These are phyloP conservation scores for Colletotrichum destructivum DNA, from an alignment of 2,329 filamentous ascomycete species.

Conservation along the genomic window DNA sequence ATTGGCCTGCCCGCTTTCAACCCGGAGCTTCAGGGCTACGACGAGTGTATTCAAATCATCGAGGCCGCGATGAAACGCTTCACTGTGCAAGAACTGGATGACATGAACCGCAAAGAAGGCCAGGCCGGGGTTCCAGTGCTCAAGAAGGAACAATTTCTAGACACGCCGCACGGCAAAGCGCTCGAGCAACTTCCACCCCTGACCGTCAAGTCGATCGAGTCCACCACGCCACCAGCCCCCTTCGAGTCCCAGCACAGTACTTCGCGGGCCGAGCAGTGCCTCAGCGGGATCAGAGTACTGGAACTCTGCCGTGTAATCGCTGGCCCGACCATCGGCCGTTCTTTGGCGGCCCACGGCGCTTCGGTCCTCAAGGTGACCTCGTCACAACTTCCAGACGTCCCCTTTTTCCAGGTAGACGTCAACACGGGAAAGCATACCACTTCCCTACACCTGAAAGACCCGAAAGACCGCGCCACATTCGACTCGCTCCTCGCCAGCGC, in stretches of 20 bases:
- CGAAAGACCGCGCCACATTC: conserved; percentile 64
- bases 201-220: conserved; percentile 61
- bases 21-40: conserved; percentile 70
- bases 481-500: conserved; percentile 68
- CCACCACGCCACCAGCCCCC: conserved; percentile 59
- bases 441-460: conserved; percentile 69
- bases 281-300: conserved; percentile 75
- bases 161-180: conserved; percentile 63
- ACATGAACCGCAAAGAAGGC: conserved; percentile 62
- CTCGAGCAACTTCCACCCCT: conserved; percentile 55
- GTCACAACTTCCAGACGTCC: conserved; percentile 72
- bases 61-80: conserved; percentile 67
- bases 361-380: conserved; percentile 77
- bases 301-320: conserved; percentile 80
- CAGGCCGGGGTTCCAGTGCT: conserved; percentile 71
- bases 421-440: conserved; percentile 75
- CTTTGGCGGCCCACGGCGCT: conserved; percentile 78
- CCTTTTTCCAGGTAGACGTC: conserved; percentile 76
- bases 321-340: conserved; percentile 76
- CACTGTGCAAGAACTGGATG: conserved; percentile 66
- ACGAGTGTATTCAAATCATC: conserved; percentile 67
- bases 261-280: conserved; percentile 50
- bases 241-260: conserved; percentile 44
- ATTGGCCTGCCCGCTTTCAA: conserved; percentile 72
- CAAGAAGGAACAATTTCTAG: conserved; percentile 68